Percentiles rank a stretch among this genome's conserved stretches.
Conservation (phyloP, 148 eudicot genomes). For the Cornus suecica region DNA sequence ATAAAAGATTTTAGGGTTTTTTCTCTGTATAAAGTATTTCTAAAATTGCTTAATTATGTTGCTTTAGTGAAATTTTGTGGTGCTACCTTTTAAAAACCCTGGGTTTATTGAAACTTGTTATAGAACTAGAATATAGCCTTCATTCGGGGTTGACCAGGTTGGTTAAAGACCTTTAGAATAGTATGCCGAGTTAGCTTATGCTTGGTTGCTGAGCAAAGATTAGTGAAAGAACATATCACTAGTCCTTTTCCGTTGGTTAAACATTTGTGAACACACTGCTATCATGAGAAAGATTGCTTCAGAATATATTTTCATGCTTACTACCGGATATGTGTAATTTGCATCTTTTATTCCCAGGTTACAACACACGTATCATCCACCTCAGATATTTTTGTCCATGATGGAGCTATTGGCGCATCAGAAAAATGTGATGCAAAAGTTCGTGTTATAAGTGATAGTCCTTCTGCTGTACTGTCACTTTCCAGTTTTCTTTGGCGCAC, state of each 20-base stretch:
- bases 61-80: background rate
- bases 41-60: background rate
- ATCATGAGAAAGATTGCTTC: background rate
- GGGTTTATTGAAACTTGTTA: background rate
- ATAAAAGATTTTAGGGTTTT: background rate
- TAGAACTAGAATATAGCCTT: background rate
- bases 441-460: slow-evolving; percentile 23
- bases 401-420: slow-evolving; percentile 30
- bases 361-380: slow-evolving; percentile 22
- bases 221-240: background rate
- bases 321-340: background rate
- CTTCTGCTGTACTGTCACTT: slow-evolving; percentile 22
- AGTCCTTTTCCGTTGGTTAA: background rate
- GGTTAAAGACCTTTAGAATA: no score
- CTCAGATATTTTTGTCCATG: slow-evolving; percentile 27
- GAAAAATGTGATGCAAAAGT: slow-evolving; percentile 22
- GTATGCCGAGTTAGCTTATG: background rate
- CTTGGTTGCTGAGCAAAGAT: background rate
- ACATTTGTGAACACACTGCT: background rate
- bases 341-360: slow-evolving; percentile 18
- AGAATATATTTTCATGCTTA: background rate
- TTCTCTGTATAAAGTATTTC: background rate
- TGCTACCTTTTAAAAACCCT: background rate
- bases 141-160: no score
- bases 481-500: slow-evolving; percentile 22